A percentile compares a stretch with the other conserved stretches of the same genome.
Conservation (phyloP, 169 alveolate genomes). For the Eimeria maxima region DNA sequence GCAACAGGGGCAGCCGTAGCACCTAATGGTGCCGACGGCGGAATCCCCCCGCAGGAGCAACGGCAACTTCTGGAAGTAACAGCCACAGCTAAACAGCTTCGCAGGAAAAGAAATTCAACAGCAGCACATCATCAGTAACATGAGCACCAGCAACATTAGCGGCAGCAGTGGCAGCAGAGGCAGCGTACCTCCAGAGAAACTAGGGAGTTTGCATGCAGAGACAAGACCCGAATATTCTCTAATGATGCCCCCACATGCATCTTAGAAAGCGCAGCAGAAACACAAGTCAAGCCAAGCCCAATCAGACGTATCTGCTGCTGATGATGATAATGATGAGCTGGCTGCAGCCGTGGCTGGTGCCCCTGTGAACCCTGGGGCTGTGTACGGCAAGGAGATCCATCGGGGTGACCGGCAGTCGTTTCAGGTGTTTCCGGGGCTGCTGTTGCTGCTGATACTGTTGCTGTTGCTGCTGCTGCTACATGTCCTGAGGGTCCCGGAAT, state of each 20-base stretch:
- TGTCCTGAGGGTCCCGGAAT: neutral
- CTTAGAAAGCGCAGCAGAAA: neutral
- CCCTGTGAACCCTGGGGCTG: too few species aligned
- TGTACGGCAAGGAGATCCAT: too few species aligned
- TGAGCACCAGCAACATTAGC: slow-evolving; percentile 22
- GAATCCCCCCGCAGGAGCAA: neutral
- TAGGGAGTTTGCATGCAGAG: slow-evolving; percentile 12
- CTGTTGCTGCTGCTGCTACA: neutral
- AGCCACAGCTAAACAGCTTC: too few species aligned
- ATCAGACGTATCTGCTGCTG: slow-evolving; percentile 40
- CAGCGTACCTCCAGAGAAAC: slow-evolving; percentile 19
- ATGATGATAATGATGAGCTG: neutral
- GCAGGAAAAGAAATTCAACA: too few species aligned
- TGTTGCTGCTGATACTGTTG: too few species aligned
- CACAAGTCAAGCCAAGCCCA: neutral
- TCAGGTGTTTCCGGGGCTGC: too few species aligned
- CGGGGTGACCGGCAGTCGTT: too few species aligned
- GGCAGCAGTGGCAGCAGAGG: slow-evolving; percentile 2
- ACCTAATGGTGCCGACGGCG: neutral
- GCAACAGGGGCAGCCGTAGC: too few species aligned
- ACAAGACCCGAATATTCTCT: neutral
- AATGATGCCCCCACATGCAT: neutral
- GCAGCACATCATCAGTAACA: neutral
- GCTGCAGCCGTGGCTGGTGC: slow-evolving; percentile 4
- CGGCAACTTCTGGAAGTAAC: too few species aligned